Base-by-base conservation (phyloP, 345 rosid species). In the Tarenaya hassleriana region DNA sequence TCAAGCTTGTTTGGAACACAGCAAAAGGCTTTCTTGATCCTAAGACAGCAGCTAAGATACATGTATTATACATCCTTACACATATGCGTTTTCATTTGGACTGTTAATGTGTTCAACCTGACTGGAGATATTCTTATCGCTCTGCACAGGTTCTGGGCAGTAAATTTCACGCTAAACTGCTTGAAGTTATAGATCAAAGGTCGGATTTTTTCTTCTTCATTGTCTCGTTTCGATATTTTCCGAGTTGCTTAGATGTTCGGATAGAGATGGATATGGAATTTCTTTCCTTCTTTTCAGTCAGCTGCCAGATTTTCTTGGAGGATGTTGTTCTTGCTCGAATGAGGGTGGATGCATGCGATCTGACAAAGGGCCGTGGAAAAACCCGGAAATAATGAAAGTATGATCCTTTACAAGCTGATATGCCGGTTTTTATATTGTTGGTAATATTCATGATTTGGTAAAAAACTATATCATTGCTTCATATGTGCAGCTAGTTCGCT, bases 221-320 rank as follows among this genome's bases (percentile, higher is more conserved):
- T 0, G 9, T 43, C 17, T 33, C 34, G 13, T 15, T 45, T 14
- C 15, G 44, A 4, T 9, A 34, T 10, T 33, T 32, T 46, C 46
- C 7, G 14, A 39, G 38, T 24, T 21, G 16, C 41, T 47, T 41
- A 8, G 19, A 16, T 47, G 8, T 66, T 34, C 21, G 35, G 52
- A 60, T 60, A 18, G 56, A 59, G 16, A 60, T 54, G 20, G 12
- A 15, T 31, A 46, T 46, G 4, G 20, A 3, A 8, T 58, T 50
- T 55, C 34, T 55, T 64, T 1, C 31, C 50, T 24, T 42, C 5
- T 11, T 34, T 34, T 52, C 88, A 91, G 96, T 67, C 92, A 92
- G 83, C 74, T 92, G 74, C 98, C 98, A 34, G 80, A 79, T 39
- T 87, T 87, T 83, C 94, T 91, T 32, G 98, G 98, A 33, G 98